Conservation (phyloP, 148 eudicot species). For the Hydrangea macrophylla region DNA sequence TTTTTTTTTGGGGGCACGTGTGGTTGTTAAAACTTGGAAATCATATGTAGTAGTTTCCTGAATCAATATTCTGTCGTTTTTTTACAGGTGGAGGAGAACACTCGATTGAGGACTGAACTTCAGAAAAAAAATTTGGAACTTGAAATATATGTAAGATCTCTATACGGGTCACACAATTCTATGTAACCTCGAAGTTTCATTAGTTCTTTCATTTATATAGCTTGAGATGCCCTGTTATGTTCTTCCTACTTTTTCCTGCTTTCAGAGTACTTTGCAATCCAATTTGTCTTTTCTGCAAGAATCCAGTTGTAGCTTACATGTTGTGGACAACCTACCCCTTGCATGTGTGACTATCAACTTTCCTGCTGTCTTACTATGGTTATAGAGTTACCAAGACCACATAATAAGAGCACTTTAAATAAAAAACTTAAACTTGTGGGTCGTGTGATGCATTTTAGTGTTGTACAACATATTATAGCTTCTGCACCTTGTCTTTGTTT, state of each 20-base stretch:
- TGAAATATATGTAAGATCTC: conserved; percentile 59
- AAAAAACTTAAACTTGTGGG: too few relatives aligned
- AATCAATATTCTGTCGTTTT: conserved; percentile 12
- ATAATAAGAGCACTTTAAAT: neutral
- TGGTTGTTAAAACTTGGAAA: neutral
- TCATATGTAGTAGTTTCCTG: neutral
- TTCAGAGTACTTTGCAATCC: neutral
- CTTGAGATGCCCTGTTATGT: neutral
- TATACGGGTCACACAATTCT: too few relatives aligned
- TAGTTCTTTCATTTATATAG: neutral
- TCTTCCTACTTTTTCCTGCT: neutral
- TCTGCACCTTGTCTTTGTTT: too few relatives aligned
- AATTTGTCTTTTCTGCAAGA: neutral
- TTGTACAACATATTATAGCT: too few relatives aligned
- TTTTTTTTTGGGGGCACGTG: neutral
- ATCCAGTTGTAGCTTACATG: neutral
- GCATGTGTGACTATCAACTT: neutral
- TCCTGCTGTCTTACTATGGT: too few relatives aligned
- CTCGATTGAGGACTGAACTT: conserved; percentile 67
- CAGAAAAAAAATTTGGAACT: conserved; percentile 58
- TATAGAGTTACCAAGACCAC: neutral
- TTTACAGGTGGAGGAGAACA: conserved; percentile 80
- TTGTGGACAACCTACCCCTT: neutral
- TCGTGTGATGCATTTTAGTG: too few relatives aligned
- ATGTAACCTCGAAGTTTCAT: too few relatives aligned